These are phyloP conservation scores for Inonotus hispidus DNA, from an alignment of 1,284 basidiomycete genomes.

Conservation along the genomic window DNA sequence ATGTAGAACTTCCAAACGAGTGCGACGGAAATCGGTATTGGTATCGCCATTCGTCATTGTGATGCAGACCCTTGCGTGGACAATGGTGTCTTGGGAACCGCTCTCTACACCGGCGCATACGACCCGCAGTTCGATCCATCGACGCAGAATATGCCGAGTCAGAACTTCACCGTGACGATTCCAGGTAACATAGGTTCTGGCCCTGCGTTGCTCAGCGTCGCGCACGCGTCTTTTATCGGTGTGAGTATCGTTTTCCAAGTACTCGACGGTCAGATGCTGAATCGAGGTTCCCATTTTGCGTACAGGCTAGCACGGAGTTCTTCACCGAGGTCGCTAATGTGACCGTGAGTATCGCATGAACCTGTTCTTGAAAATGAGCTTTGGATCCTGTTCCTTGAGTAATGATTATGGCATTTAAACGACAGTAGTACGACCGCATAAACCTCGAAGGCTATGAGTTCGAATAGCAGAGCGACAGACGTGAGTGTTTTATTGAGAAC, in stretches of 20 bases:
- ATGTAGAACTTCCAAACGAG: slow-evolving; percentile 33
- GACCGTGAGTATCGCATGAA: slow-evolving; percentile 11
- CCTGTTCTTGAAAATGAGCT: background rate
- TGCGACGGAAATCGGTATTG: slow-evolving; percentile 39
- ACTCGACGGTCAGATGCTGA: too few species aligned
- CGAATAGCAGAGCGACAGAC: too few species aligned
- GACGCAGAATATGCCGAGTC: slow-evolving; percentile 31
- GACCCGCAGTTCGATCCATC: slow-evolving; percentile 30
- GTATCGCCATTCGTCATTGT: slow-evolving; percentile 37
- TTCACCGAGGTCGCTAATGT: slow-evolving; percentile 11
- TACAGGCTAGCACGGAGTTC: slow-evolving; percentile 14
- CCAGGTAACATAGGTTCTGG: slow-evolving; percentile 31
- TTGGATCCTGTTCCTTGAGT: too few species aligned
- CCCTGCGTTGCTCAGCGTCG: slow-evolving; percentile 34
- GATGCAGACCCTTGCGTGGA: slow-evolving; percentile 27
- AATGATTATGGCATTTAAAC: too few species aligned
- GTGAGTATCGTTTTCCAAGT: slow-evolving; percentile 31
- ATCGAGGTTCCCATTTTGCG: too few species aligned
- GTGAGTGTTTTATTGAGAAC: too few species aligned
- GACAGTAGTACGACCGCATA: too few species aligned
- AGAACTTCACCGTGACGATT: slow-evolving; percentile 48
- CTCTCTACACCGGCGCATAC: slow-evolving; percentile 43
- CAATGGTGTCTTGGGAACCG: slow-evolving; percentile 31
- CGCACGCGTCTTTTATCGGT: slow-evolving; percentile 41
- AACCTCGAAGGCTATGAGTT: too few species aligned